Conservation (phyloP, 1,284 basidiomycete species). For the Ceratobasidium sp. region DNA sequence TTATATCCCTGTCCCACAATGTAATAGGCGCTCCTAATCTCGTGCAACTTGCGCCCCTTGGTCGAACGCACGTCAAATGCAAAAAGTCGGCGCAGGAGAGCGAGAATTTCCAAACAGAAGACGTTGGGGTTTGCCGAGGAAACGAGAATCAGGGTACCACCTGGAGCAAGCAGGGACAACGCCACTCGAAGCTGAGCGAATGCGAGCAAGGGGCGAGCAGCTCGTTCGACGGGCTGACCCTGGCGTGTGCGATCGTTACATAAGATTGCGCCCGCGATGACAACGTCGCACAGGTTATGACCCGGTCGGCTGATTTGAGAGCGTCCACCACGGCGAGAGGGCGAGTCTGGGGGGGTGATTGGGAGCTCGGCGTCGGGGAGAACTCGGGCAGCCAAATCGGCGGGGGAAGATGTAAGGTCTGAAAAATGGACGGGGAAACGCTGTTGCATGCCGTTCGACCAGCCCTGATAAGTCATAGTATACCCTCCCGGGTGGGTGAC, state of each 20-base stretch:
- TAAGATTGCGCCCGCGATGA: constrained; percentile 22
- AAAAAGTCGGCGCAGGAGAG: constrained; percentile 5
- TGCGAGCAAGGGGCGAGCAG: constrained; percentile 11
- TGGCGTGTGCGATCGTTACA: constrained; percentile 21
- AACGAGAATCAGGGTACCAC: constrained; percentile 23
- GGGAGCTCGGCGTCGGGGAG: constrained; percentile 21
- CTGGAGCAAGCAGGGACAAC: constrained; percentile 19
- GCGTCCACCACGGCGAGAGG: neutral
- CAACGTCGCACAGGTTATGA: constrained; percentile 14
- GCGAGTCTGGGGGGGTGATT: constrained; percentile 24
- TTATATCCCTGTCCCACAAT: constrained; percentile 28
- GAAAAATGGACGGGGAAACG: constrained; percentile 26
- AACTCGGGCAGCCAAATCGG: constrained; percentile 18
- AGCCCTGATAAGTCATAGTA: constrained; percentile 28
- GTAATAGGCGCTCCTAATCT: constrained; percentile 30
- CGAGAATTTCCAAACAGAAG: constrained; percentile 27
- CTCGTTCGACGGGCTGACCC: constrained; percentile 25
- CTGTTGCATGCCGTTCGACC: constrained; percentile 28
- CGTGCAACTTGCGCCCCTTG: constrained; percentile 28
- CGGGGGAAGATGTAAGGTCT: constrained; percentile 7
- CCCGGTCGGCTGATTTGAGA: constrained; percentile 1
- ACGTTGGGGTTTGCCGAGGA: constrained; percentile 28
- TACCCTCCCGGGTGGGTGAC: constrained; percentile 24
- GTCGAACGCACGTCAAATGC: constrained; percentile 4
- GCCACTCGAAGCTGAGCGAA: constrained; percentile 24